phyloP scores from a whole-genome alignment of 768 basidiomycete genomes.

The Lactarius trivialis region DNA sequence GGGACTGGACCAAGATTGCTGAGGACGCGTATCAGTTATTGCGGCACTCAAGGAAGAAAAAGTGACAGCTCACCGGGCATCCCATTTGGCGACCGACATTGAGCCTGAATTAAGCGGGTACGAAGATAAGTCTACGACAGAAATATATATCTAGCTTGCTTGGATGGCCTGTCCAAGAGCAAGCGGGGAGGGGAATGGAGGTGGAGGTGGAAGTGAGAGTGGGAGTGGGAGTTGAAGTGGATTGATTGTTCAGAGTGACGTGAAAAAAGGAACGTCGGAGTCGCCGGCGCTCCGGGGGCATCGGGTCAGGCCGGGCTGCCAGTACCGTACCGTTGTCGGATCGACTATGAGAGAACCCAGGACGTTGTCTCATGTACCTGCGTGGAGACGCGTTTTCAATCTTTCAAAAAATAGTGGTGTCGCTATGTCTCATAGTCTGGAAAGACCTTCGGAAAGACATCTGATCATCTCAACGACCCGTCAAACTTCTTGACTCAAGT shows the following conservation, averaged over 20 bases:
- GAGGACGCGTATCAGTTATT: background rate
- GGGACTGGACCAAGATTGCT: slow-evolving; percentile 68
- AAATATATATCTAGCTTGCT: slow-evolving; percentile 27
- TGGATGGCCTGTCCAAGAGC: slow-evolving; percentile 32
- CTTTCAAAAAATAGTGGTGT: no score
- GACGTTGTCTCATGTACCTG: no score
- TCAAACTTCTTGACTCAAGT: no score
- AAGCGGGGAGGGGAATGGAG: slow-evolving; percentile 25
- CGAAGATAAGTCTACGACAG: slow-evolving; percentile 31
- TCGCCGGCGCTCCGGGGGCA: no score
- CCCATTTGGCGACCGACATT: slow-evolving; percentile 67
- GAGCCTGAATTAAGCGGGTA: slow-evolving; percentile 28
- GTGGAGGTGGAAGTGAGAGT: slow-evolving; percentile 24
- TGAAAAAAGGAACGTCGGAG: background rate
- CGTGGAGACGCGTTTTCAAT: no score
- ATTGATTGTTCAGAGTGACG: slow-evolving; percentile 21
- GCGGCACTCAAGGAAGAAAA: slow-evolving; percentile 1
- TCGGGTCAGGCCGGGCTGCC: no score
- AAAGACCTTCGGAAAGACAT: no score
- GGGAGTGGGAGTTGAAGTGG: slow-evolving; percentile 22
- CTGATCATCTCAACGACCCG: no score
- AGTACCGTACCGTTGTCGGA: no score
- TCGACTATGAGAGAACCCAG: no score
- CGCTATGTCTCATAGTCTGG: no score
- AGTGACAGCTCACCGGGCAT: slow-evolving; percentile 48